Evolutionary conservation across 306 rosid species (phyloP).

Genomic region (Castanospermum australe): DNA sequence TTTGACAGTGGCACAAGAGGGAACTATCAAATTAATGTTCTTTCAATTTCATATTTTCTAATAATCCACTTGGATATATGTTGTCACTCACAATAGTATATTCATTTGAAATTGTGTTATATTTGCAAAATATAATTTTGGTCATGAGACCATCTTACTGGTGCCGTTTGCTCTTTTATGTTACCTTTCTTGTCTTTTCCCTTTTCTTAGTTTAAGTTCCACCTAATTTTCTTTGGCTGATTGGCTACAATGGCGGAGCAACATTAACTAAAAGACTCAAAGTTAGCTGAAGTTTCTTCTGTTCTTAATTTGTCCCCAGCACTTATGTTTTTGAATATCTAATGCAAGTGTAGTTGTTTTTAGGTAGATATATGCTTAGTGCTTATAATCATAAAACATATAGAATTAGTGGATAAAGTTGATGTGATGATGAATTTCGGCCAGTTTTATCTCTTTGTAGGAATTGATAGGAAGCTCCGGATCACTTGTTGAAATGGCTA

Average conservation of each 20-base stretch:
- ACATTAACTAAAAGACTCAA: neutral
- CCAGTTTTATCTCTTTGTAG: constrained; percentile 67
- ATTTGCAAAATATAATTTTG: neutral
- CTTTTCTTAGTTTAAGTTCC: neutral
- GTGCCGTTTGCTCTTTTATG: neutral
- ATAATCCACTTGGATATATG: neutral
- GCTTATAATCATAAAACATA: too few species aligned
- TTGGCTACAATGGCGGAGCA: neutral
- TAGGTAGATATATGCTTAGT: too few species aligned
- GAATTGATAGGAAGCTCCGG: constrained; percentile 64
- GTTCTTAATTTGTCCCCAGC: neutral
- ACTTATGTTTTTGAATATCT: too few species aligned
- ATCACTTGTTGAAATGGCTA: constrained; percentile 52
- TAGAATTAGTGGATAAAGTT: constrained; percentile 35
- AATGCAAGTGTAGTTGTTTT: too few species aligned
- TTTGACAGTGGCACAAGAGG: neutral
- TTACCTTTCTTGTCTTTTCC: neutral
- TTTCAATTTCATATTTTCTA: neutral
- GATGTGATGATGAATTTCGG: constrained; percentile 74
- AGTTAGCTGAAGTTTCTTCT: neutral
- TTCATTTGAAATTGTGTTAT: neutral
- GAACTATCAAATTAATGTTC: neutral
- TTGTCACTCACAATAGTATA: neutral
- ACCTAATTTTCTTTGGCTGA: neutral
- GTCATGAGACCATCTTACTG: neutral